Evolutionary conservation across 192 early-diverging fungal genomes (phyloP).

Genomic region (Oehlia diaphana): DNA sequence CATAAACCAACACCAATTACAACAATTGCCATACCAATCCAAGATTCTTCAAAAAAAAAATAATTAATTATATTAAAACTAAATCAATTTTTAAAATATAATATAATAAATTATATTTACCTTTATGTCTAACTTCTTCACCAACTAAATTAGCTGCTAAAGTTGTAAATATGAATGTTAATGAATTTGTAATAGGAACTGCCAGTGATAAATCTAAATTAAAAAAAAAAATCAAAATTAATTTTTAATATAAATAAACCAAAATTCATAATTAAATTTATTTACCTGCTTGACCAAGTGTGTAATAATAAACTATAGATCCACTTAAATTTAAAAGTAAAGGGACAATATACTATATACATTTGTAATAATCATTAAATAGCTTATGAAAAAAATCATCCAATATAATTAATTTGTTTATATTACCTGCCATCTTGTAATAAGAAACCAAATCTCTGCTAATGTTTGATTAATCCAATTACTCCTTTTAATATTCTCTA

Average conservation of each 20-base stretch:
- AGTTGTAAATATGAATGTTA: slow-evolving; percentile 86
- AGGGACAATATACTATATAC: slow-evolving; percentile 74
- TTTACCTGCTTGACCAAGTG: slow-evolving; percentile 71
- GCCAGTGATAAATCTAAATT: slow-evolving; percentile 80
- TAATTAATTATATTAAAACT: too few species aligned
- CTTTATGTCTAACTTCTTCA: slow-evolving; percentile 66
- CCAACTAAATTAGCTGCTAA: slow-evolving; percentile 79
- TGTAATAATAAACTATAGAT: slow-evolving; percentile 91
- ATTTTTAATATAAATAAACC: too few species aligned
- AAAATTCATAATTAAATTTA: not conserved
- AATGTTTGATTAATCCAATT: slow-evolving; percentile 57
- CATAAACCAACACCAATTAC: slow-evolving; percentile 71
- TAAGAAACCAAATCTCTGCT: slow-evolving; percentile 72
- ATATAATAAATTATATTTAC: slow-evolving; percentile 37
- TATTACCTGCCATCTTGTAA: slow-evolving; percentile 81
- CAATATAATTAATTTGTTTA: not conserved
- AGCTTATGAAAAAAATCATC: not conserved
- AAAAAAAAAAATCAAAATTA: not conserved
- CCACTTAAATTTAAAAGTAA: slow-evolving; percentile 88
- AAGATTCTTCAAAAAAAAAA: slow-evolving; percentile 43
- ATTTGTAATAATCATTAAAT: not conserved
- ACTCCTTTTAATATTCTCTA: slow-evolving; percentile 68
- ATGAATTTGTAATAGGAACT: slow-evolving; percentile 89
- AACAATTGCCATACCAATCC: slow-evolving; percentile 68
- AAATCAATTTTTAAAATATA: too few species aligned